A percentile compares a stretch with the other conserved stretches of the same genome.
Evolutionary conservation across 2,329 filamentous ascomycete genomes (phyloP).

Genomic region (Alternaria consortialis): DNA sequence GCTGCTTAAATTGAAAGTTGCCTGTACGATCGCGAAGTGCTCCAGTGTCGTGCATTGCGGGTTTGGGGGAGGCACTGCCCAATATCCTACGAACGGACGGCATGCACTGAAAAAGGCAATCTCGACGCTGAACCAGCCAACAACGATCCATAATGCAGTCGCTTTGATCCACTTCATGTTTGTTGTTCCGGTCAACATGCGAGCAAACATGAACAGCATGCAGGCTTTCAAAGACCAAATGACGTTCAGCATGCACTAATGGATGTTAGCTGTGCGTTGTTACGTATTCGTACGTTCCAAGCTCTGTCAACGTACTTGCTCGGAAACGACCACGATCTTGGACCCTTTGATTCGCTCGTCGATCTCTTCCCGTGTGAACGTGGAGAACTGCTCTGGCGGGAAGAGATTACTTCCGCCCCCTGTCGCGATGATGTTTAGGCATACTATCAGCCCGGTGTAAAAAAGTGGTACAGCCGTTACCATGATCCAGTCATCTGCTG

Average conservation of each 20-base stretch:
- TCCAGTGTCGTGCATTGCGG: constrained; percentile 66
- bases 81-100: constrained; percentile 65
- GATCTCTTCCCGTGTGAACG: constrained; percentile 52
- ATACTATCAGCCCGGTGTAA: constrained; percentile 55
- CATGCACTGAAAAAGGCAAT: constrained; percentile 64
- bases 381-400: constrained; percentile 47
- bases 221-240: constrained; percentile 67
- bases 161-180: constrained; percentile 58
- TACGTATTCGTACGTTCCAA: not conserved
- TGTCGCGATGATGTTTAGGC: constrained; percentile 52
- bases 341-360: constrained; percentile 55
- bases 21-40: constrained; percentile 67
- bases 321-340: constrained; percentile 56
- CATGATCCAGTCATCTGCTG: constrained; percentile 45
- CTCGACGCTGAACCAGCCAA: constrained; percentile 63
- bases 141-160: constrained; percentile 58
- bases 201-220: constrained; percentile 66
- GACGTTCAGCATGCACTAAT: constrained; percentile 70
- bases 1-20: constrained; percentile 67
- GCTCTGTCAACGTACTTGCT: constrained; percentile 48
- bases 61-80: constrained; percentile 64
- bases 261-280: constrained; percentile 25
- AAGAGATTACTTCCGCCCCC: constrained; percentile 57
- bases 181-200: constrained; percentile 60
- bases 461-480: constrained; percentile 37